Evolutionary conservation across 208 protist genomes (phyloP).

Genomic region (Trypanosoma rangeli): DNA sequence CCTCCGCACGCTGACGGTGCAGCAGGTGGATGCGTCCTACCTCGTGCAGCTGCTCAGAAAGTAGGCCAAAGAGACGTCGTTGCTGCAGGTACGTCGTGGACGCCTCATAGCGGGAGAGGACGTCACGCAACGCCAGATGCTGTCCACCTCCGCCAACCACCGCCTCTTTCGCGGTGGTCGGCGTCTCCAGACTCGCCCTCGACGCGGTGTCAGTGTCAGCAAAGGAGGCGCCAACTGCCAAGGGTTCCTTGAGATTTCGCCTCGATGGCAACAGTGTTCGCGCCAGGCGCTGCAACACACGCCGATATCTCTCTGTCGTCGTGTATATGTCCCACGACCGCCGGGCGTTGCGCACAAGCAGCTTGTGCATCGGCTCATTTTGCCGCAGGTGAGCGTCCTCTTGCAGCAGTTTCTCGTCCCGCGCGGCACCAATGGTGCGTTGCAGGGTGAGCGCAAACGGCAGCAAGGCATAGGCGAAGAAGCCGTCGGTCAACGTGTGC

Average conservation of each 20-base stretch:
- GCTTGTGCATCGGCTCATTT: conserved; percentile 41
- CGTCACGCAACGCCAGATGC: conserved; percentile 28
- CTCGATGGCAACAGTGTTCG: conserved; percentile 39
- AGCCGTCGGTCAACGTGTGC: conserved; percentile 52
- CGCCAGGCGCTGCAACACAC: conserved; percentile 30
- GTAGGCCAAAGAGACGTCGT: conserved; percentile 50
- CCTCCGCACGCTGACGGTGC: conserved; percentile 37
- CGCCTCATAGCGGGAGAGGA: conserved; percentile 44
- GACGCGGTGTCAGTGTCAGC: not conserved
- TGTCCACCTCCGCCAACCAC: not conserved
- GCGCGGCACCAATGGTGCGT: conserved; percentile 18
- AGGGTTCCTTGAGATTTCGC: not conserved
- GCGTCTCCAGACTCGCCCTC: not conserved
- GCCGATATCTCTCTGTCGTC: conserved; percentile 37
- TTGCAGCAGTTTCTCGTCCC: conserved; percentile 15
- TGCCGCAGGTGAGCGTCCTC: conserved; percentile 41
- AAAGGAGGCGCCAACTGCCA: not conserved
- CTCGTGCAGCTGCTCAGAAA: conserved; percentile 75
- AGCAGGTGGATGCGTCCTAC: conserved; percentile 52
- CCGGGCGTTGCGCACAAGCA: conserved; percentile 44
- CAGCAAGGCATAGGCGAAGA: conserved; percentile 54
- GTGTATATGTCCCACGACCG: conserved; percentile 41
- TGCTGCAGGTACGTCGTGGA: conserved; percentile 47
- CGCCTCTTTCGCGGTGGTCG: too few relatives aligned
- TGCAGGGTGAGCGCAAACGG: conserved; percentile 53